A percentile compares a stretch with the other conserved stretches of the same genome.
These are phyloP conservation scores for Hypoxylon fuscum DNA, from an alignment of 495 filamentous ascomycete genomes.

Conservation along the genomic window DNA sequence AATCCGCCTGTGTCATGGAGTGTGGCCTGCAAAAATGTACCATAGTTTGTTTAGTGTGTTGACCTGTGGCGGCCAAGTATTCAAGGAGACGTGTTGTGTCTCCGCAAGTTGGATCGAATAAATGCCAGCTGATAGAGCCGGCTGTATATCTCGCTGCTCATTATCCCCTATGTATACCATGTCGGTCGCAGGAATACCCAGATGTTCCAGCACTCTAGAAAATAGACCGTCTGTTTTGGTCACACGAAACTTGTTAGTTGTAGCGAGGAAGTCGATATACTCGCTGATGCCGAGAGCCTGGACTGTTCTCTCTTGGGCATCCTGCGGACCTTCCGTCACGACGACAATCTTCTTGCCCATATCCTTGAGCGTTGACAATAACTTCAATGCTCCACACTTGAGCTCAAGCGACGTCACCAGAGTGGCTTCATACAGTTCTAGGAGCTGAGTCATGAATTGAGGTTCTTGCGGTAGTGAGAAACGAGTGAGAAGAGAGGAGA, in stretches of 20 bases:
- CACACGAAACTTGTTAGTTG: constrained; percentile 42
- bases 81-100: no score
- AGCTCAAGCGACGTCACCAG: constrained; percentile 36
- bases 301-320: constrained; percentile 54
- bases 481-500: constrained; percentile 40
- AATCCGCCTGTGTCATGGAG: no score
- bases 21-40: no score
- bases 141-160: no score
- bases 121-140: no score
- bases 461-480: constrained; percentile 3
- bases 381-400: constrained; percentile 38
- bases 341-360: constrained; percentile 47
- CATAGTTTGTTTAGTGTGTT: no score
- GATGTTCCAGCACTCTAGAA: constrained; percentile 39
- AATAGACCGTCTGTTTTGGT: constrained; percentile 53
- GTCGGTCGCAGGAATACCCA: no score
- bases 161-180: no score
- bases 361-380: constrained; percentile 37
- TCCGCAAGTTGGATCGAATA: no score
- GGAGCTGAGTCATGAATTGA: constrained; percentile 32
- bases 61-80: no score
- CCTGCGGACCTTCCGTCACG: constrained; percentile 51
- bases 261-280: constrained; percentile 48
- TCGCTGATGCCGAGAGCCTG: constrained; percentile 36
- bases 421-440: constrained; percentile 38